Conservation (phyloP, 1,284 basidiomycete species). For the Vanrija sp. region DNA sequence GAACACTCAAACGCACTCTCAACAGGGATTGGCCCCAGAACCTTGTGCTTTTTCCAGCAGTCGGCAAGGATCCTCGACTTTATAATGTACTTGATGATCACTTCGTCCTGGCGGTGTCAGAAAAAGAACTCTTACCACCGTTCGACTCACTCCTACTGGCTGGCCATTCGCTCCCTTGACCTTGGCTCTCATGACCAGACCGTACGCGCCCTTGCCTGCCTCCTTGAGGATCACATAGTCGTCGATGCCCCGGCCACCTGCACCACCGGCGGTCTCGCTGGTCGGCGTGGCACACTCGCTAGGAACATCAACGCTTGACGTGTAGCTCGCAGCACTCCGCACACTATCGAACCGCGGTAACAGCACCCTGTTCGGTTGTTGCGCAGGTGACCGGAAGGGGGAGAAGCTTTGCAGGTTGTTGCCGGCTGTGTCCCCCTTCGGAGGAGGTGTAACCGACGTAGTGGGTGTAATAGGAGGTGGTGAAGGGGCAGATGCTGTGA, state of each 20-base stretch:
- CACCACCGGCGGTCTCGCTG: conserved; percentile 40
- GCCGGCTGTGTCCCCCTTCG: too few species aligned
- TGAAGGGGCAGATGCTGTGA: not conserved
- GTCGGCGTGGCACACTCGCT: conserved; percentile 41
- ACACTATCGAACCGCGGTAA: conserved; percentile 30
- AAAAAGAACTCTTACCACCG: too few species aligned
- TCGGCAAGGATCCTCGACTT: conserved; percentile 97
- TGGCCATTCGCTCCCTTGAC: conserved; percentile 69
- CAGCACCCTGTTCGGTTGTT: conserved; percentile 1
- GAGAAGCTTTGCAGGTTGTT: conserved; percentile 42
- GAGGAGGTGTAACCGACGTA: not conserved
- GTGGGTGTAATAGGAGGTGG: not conserved
- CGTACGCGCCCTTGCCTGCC: conserved; percentile 94
- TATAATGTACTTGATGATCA: conserved; percentile 97
- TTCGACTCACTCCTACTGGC: conserved; percentile 66
- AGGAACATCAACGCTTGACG: conserved; percentile 42
- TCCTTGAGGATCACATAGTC: conserved; percentile 69
- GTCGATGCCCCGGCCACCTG: conserved; percentile 47
- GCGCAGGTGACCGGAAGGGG: conserved; percentile 36
- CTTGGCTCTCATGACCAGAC: conserved; percentile 84
- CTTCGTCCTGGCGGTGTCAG: conserved; percentile 47
- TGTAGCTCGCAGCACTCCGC: conserved; percentile 25
- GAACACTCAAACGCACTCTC: conserved; percentile 58
- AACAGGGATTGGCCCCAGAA: conserved; percentile 93
- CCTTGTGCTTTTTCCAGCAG: conserved; percentile 97